These are phyloP conservation scores for Kalmusia sp. DNA, from an alignment of 2,329 filamentous ascomycete species.

Conservation along the genomic window DNA sequence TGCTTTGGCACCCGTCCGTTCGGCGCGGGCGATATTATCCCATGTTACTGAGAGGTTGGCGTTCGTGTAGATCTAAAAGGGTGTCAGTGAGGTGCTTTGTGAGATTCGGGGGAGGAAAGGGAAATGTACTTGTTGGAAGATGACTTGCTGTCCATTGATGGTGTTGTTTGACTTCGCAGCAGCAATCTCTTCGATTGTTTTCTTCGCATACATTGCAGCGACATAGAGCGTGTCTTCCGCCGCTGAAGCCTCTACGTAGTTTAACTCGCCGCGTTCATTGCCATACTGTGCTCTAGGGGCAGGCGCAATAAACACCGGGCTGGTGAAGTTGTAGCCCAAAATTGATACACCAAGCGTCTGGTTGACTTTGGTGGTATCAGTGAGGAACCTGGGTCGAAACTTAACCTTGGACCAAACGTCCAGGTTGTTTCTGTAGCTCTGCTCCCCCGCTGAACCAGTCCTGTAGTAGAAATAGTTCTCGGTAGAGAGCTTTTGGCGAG, in stretches of 20 bases:
- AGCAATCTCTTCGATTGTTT: constrained; percentile 37
- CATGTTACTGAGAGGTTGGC: constrained; percentile 31
- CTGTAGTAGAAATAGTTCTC: constrained; percentile 61
- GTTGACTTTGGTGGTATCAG: constrained; percentile 52
- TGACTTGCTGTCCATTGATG: constrained; percentile 28
- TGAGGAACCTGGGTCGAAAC: constrained; percentile 54
- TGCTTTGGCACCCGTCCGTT: constrained; percentile 37
- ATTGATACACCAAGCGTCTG: constrained; percentile 51
- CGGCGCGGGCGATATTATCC: constrained; percentile 28
- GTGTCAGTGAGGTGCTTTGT: background rate
- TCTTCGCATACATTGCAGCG: constrained; percentile 37
- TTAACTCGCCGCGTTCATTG: constrained; percentile 53
- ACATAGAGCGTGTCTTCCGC: constrained; percentile 57
- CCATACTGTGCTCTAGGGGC: constrained; percentile 39
- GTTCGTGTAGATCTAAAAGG: constrained; percentile 31
- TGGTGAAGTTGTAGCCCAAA: constrained; percentile 58
- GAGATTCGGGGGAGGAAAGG: background rate
- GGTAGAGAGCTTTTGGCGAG: constrained; percentile 52
- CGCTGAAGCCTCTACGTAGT: constrained; percentile 56
- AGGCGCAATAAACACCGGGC: constrained; percentile 59
- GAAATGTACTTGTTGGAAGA: constrained; percentile 34
- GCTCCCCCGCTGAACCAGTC: constrained; percentile 60
- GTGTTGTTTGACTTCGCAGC: constrained; percentile 21
- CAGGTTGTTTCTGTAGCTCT: constrained; percentile 60
- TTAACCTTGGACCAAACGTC: constrained; percentile 55